Percentiles rank a stretch among this genome's conserved stretches.
Conservation (phyloP, 2,329 filamentous ascomycete species). For the Phaeosphaeriaceae sp. region DNA sequence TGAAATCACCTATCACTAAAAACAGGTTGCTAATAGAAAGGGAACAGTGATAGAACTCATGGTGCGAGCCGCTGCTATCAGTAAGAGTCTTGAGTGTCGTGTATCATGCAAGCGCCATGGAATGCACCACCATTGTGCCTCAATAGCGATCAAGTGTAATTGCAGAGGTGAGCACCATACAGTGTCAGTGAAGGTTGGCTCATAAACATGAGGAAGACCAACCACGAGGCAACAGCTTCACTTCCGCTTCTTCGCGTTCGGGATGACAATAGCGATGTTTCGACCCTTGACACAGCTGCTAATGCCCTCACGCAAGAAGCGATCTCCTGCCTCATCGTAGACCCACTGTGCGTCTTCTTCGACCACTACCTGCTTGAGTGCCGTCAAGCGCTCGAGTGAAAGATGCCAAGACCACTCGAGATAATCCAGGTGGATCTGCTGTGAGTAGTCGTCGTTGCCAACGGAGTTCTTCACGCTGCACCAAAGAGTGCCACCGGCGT, state of each 20-base stretch:
- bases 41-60: neutral
- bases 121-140: too few species aligned
- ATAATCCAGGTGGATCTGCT: neutral
- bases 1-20: neutral
- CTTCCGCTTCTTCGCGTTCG: neutral
- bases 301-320: neutral
- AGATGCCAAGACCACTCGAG: neutral
- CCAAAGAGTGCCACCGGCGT: neutral
- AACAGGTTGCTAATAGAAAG: neutral
- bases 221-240: neutral
- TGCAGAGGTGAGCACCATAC: neutral
- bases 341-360: constrained; percentile 1
- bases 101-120: neutral
- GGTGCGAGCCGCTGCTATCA: neutral
- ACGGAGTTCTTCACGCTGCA: neutral
- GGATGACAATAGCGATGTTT: neutral
- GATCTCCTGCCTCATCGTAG: neutral
- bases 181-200: neutral
- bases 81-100: neutral
- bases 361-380: constrained; percentile 1
- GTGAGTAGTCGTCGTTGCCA: neutral
- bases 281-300: neutral
- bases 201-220: neutral
- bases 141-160: neutral
- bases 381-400: neutral